Percentiles rank a stretch among this genome's conserved stretches.
Conservation (phyloP, 768 basidiomycete genomes). For the Lentinula detonsa region DNA sequence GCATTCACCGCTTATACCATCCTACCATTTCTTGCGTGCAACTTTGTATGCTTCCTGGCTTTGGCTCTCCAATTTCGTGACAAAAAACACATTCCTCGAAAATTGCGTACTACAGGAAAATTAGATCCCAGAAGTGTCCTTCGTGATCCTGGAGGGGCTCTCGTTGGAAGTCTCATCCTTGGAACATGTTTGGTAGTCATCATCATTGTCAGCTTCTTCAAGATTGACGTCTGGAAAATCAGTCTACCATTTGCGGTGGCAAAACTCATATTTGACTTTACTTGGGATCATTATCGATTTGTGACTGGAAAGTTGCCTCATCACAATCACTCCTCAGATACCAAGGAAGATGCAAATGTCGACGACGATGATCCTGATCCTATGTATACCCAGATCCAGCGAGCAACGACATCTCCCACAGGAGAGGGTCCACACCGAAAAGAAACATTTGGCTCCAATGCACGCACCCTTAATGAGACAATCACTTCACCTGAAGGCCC, state of each 20-base stretch:
- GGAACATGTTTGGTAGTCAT: conserved; percentile 63
- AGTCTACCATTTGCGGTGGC: conserved; percentile 72
- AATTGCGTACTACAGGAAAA: conserved; percentile 27
- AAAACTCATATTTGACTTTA: conserved; percentile 65
- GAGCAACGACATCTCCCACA: conserved; percentile 7
- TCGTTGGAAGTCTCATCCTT: conserved; percentile 66
- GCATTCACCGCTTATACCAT: conserved; percentile 81
- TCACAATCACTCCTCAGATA: conserved; percentile 13
- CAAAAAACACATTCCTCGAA: conserved; percentile 46
- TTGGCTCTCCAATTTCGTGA: conserved; percentile 55
- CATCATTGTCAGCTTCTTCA: conserved; percentile 70
- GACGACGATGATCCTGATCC: conserved; percentile 9
- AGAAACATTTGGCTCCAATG: conserved; percentile 5
- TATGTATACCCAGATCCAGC: conserved; percentile 8
- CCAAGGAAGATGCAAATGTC: conserved; percentile 8
- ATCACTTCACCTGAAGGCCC: not conserved
- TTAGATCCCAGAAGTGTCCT: conserved; percentile 57
- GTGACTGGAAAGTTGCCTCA: conserved; percentile 19
- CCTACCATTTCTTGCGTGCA: conserved; percentile 70
- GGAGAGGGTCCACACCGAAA: not conserved
- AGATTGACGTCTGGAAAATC: conserved; percentile 79
- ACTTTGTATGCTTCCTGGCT: conserved; percentile 55
- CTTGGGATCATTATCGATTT: conserved; percentile 50
- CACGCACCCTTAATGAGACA: not conserved
- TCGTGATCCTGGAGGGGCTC: conserved; percentile 67